phyloP scores from a whole-genome alignment of 2,329 filamentous ascomycete genomes.

The Monosporascus sp. region DNA sequence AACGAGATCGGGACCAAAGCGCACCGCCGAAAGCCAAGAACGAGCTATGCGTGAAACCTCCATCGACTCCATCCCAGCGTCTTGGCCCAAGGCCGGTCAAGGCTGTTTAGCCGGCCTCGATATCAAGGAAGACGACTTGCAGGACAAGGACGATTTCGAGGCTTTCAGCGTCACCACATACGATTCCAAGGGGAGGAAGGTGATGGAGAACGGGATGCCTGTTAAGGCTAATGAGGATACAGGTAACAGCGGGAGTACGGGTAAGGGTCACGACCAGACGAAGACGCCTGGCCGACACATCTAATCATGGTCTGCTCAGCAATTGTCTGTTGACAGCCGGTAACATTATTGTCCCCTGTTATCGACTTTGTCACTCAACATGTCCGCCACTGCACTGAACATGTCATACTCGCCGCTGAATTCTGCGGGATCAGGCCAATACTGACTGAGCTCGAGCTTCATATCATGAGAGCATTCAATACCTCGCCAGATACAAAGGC shows the following conservation, averaged over 20 bases:
- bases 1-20: neutral
- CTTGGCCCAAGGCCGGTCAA: constrained; percentile 26
- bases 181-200: constrained; percentile 23
- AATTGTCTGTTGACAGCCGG: too few relatives aligned
- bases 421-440: too few relatives aligned
- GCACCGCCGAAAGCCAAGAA: neutral
- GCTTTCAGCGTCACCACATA: constrained; percentile 32
- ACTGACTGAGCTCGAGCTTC: too few relatives aligned
- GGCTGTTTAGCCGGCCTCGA: constrained; percentile 23
- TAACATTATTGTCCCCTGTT: too few relatives aligned
- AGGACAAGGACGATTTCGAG: constrained; percentile 27
- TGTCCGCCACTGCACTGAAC: too few relatives aligned
- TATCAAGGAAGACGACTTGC: constrained; percentile 23
- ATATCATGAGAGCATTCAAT: too few relatives aligned
- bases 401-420: too few relatives aligned
- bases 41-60: constrained; percentile 20
- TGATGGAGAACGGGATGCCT: constrained; percentile 26
- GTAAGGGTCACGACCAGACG: neutral
- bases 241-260: neutral
- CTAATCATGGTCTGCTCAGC: neutral
- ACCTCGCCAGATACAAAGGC: too few relatives aligned
- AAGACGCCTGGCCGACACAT: neutral
- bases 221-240: constrained; percentile 7
- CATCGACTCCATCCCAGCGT: constrained; percentile 22
- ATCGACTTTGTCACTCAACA: too few relatives aligned